Evolutionary conservation across 441 rosid species (phyloP), one percentile per base, ranked within the genome.

Genomic region (Croton laevigatus): DNA sequence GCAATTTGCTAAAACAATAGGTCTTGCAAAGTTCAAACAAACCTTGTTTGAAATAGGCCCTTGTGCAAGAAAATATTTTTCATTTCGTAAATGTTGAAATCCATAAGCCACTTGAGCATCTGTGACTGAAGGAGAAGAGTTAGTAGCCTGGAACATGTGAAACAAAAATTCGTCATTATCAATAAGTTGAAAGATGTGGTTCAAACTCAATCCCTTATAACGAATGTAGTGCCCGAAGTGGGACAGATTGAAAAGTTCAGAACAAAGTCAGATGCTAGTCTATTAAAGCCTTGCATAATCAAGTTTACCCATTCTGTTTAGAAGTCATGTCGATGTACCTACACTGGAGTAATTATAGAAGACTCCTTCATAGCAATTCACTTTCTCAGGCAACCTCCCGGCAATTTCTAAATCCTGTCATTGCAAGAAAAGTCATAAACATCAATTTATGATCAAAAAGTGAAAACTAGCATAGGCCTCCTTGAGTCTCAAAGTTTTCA

Each of bases 101-200:
- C 98, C 94, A 70, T 91, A 93, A 59, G 97, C 99, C 68, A 95
- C 94, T 82, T 91, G 97, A 72, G 98, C 99, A 76, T 95, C 98
- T 98, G 93, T 95, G 70, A 97, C 98, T 92, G 75, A 36, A 75
- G 48, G 59, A 76, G 68, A 66, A 60, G 19, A 52, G 48, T 22
- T 46, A 69, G 68, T 59, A 66, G 52, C 70, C 53, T 36, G 38
- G 3, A 78, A n/a, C 8, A 59, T 14, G 58, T n/a, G n/a, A 23
- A 58, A 1, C 57, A 46, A 6, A 72, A 59, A 57, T 54, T 62
- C 53, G 54, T 63, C 27, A 44, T 23, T 27, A 23, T 37, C 55
- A 13, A 12, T 16, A 20, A 65, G 40, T 16, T 65, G 58, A 66
- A 65, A 9, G 19, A 27, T 27, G 32, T 27, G 1, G 32, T 27